These are phyloP conservation scores for Hyaloraphidium curvatum DNA, from an alignment of 192 early-diverging fungal genomes.

Conservation along the genomic window DNA sequence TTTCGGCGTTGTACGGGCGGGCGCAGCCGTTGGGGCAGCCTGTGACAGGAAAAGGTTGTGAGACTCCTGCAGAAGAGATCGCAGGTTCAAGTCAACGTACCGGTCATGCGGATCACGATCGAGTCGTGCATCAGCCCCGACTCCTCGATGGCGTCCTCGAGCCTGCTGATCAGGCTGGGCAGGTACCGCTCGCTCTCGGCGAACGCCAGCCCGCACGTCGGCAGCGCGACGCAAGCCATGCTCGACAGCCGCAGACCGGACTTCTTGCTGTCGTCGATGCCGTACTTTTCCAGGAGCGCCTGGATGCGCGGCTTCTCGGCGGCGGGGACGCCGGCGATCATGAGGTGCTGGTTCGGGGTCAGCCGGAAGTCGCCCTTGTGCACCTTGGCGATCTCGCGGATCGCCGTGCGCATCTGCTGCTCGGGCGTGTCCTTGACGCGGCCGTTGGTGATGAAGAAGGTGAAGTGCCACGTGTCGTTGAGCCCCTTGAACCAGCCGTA, in stretches of 20 bases:
- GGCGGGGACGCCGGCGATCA: conserved; percentile 58
- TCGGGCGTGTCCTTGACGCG: conserved; percentile 20
- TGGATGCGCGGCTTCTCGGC: conserved; percentile 30
- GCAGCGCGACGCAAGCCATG: conserved; percentile 92
- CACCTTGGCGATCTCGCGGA: conserved; percentile 45
- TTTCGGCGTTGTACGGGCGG: conserved; percentile 80
- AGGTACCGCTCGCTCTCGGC: conserved; percentile 94
- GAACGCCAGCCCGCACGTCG: conserved; percentile 87
- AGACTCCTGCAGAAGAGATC: background rate
- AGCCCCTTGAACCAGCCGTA: conserved; percentile 74
- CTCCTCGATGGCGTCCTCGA: conserved; percentile 62
- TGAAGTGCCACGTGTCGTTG: conserved; percentile 54
- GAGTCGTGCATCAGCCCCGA: conserved; percentile 69
- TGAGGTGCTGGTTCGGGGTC: conserved; percentile 82
- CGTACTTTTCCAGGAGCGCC: conserved; percentile 49
- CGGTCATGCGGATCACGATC: conserved; percentile 88
- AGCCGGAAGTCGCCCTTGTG: conserved; percentile 54
- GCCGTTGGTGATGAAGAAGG: conserved; percentile 83
- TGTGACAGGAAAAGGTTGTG: background rate
- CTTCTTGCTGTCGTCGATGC: conserved; percentile 63
- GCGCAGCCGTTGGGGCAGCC: conserved; percentile 98
- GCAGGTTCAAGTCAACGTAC: background rate
- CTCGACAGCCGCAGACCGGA: conserved; percentile 65
- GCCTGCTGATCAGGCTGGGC: conserved; percentile 54
- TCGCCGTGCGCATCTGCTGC: conserved; percentile 40